Evolutionary conservation across 2,329 filamentous ascomycete genomes (phyloP).

Genomic region (Calonectria crousiana): DNA sequence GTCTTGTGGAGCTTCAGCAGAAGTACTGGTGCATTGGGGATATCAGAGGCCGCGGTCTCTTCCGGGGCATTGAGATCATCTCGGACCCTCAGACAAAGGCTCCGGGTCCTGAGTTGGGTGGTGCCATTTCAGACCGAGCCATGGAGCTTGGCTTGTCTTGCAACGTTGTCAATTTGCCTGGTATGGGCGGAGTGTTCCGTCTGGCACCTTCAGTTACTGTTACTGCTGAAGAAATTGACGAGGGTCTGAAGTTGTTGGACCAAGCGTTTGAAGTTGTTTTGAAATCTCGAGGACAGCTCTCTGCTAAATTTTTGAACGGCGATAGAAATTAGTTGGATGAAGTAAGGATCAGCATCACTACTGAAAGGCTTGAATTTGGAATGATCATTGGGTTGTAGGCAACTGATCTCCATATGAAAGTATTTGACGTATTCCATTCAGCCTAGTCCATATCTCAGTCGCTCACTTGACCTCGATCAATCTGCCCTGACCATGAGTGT

Average conservation of each 20-base stretch:
- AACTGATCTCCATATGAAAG: too few relatives aligned
- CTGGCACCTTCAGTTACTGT: conserved; percentile 65
- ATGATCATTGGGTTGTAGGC: background rate
- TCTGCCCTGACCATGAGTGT: too few relatives aligned
- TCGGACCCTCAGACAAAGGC: conserved; percentile 54
- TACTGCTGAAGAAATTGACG: conserved; percentile 56
- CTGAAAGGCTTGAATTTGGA: background rate
- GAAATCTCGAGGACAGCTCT: background rate
- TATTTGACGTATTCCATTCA: too few relatives aligned
- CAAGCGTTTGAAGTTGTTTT: conserved; percentile 54
- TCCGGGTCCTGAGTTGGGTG: conserved; percentile 57
- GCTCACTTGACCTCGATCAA: too few relatives aligned
- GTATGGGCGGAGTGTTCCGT: conserved; percentile 63
- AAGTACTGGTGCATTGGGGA: conserved; percentile 67
- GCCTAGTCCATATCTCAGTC: too few relatives aligned
- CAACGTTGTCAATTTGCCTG: conserved; percentile 60
- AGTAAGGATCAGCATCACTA: background rate
- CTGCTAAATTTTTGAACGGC: background rate
- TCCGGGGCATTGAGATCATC: conserved; percentile 65
- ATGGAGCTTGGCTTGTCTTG: conserved; percentile 61
- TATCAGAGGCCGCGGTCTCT: conserved; percentile 62
- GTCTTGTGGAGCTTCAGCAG: conserved; percentile 57
- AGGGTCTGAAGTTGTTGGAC: conserved; percentile 63
- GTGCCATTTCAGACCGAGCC: conserved; percentile 56
- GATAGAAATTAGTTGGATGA: background rate